A percentile compares a stretch with the other conserved stretches of the same genome.
phyloP scores from a whole-genome alignment of 352 stramenopile genomes.

The Thalassiosira mediterranea region DNA sequence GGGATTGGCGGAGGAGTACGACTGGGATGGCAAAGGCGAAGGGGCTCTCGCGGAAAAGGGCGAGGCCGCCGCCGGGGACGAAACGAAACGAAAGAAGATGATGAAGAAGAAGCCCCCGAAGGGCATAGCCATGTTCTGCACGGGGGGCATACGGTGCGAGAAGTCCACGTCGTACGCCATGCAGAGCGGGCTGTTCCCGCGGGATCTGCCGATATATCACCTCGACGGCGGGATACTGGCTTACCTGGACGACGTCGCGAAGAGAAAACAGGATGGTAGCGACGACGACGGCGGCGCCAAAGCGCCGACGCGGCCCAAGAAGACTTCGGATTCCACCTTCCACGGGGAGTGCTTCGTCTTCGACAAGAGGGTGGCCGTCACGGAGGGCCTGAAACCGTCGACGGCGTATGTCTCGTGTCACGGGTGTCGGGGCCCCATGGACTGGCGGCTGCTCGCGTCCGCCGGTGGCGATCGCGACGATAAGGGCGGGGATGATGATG shows the following conservation, averaged over 20 bases:
- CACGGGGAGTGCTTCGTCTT: conserved; percentile 82
- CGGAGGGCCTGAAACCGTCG: conserved; percentile 60
- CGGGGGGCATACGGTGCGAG: conserved; percentile 87
- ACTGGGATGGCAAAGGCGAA: conserved; percentile 23
- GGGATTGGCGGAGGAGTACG: conserved; percentile 33
- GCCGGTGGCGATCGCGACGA: not conserved
- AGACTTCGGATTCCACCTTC: conserved; percentile 54
- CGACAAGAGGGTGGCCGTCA: conserved; percentile 74
- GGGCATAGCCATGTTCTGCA: conserved; percentile 87
- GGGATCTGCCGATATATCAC: conserved; percentile 72
- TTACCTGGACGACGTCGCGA: conserved; percentile 67
- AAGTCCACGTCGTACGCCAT: conserved; percentile 68
- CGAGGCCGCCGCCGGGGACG: not conserved
- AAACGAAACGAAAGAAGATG: conserved; percentile 6
- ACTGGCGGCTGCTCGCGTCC: conserved; percentile 23
- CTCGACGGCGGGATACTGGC: conserved; percentile 77
- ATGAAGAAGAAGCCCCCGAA: conserved; percentile 52
- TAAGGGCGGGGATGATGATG: not conserved
- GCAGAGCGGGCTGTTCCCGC: conserved; percentile 36
- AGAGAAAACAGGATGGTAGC: conserved; percentile 7
- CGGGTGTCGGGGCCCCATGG: conserved; percentile 70
- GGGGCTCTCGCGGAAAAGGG: conserved; percentile 1
- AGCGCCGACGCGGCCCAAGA: not conserved
- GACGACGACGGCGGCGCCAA: not conserved
- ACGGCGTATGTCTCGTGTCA: conserved; percentile 63